These are phyloP conservation scores for Elsinoe batatas DNA, from an alignment of 2,329 filamentous ascomycete genomes.

Conservation along the genomic window DNA sequence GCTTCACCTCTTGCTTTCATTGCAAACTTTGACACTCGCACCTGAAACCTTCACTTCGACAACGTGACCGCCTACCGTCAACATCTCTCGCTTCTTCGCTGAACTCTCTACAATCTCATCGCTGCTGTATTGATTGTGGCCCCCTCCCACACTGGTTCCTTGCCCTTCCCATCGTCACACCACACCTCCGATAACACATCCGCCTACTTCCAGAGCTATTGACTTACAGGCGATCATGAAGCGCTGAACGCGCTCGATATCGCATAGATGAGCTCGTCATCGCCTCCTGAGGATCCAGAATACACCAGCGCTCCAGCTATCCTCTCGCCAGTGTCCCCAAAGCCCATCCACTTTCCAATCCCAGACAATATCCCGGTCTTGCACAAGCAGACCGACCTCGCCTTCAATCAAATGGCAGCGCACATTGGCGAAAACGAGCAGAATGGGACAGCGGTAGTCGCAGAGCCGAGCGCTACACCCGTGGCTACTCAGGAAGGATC, in stretches of 20 bases:
- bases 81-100: not conserved
- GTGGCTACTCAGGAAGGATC: not conserved
- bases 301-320: constrained; percentile 49
- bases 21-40: not conserved
- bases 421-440: not conserved
- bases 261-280: constrained; percentile 46
- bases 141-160: not conserved
- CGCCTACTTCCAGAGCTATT: not conserved
- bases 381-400: constrained; percentile 61
- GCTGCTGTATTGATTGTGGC: no score
- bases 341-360: constrained; percentile 57
- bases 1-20: not conserved
- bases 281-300: constrained; percentile 46
- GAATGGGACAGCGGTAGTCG: no score
- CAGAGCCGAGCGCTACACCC: no score
- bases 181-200: not conserved
- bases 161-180: not conserved
- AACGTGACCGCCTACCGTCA: not conserved
- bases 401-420: constrained; percentile 53
- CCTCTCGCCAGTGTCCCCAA: constrained; percentile 60
- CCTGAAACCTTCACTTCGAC: no score
- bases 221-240: constrained; percentile 6
- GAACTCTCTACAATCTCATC: not conserved
- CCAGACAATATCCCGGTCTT: constrained; percentile 60
- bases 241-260: constrained; percentile 23